Conservation (phyloP, 1,284 basidiomycete genomes). For the Lignosus rhinocerotis region DNA sequence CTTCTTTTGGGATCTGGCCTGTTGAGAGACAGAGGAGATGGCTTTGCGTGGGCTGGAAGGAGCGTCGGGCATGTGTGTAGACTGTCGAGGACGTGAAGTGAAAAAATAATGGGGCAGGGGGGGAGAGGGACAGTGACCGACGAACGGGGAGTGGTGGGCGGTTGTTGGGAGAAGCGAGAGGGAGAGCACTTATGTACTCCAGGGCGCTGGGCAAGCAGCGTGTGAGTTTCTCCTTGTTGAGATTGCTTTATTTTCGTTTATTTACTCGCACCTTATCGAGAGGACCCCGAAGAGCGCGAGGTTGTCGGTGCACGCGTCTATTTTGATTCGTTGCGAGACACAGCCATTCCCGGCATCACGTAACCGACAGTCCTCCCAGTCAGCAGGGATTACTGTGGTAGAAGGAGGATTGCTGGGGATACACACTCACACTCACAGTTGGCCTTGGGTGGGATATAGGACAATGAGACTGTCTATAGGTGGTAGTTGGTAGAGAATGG, state of each 20-base stretch:
- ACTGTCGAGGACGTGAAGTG: constrained; percentile 15
- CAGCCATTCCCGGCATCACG: constrained; percentile 18
- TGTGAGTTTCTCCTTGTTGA: constrained; percentile 29
- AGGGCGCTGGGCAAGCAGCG: constrained; percentile 32
- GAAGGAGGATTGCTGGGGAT: too few species aligned
- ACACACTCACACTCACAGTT: too few species aligned
- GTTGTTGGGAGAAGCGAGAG: constrained; percentile 28
- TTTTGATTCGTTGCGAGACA: constrained; percentile 11
- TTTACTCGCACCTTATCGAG: constrained; percentile 18
- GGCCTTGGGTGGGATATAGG: too few species aligned
- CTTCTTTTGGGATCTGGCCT: constrained; percentile 41
- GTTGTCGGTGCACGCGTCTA: constrained; percentile 12
- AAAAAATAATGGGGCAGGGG: constrained; percentile 21
- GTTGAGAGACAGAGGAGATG: constrained; percentile 37
- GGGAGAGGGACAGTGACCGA: constrained; percentile 18
- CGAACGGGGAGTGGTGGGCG: constrained; percentile 25
- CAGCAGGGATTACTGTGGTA: too few species aligned
- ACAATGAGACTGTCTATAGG: constrained; percentile 3
- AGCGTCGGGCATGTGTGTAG: constrained; percentile 35
- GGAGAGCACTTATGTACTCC: constrained; percentile 36
- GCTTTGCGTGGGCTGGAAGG: constrained; percentile 35
- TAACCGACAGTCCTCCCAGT: constrained; percentile 16
- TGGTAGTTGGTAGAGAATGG: constrained; percentile 22
- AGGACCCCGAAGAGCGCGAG: constrained; percentile 17
- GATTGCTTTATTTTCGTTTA: constrained; percentile 20